phyloP scores from a whole-genome alignment of 805 yeast genomes.

The Priceomyces castillae region DNA sequence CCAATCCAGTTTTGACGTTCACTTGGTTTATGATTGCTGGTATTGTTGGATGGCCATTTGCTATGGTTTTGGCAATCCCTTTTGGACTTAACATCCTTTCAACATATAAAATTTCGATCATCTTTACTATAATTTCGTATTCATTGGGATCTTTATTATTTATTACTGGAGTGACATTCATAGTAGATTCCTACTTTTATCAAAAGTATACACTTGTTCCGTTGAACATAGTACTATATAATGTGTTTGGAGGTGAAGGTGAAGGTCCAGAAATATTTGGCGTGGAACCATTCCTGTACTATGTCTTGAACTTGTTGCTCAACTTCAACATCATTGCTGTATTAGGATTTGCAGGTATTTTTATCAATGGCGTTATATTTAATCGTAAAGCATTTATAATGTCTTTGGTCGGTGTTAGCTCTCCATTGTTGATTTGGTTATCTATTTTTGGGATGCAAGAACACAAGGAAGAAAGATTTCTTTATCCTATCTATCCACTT shows the following conservation, averaged over 20 bases:
- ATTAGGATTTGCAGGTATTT: constrained; percentile 40
- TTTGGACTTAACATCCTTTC: constrained; percentile 38
- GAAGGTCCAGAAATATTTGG: constrained; percentile 93
- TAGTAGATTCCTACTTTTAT: constrained; percentile 63
- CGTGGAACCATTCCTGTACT: constrained; percentile 73
- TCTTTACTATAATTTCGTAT: constrained; percentile 3
- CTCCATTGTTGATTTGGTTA: constrained; percentile 66
- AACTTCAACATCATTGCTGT: constrained; percentile 64
- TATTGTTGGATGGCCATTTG: constrained; percentile 89
- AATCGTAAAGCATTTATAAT: constrained; percentile 8
- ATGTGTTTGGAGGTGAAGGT: constrained; percentile 64
- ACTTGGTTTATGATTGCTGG: constrained; percentile 63
- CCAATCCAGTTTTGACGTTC: constrained; percentile 24
- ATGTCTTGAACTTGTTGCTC: constrained; percentile 61
- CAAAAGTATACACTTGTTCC: constrained; percentile 66
- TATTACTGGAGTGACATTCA: constrained; percentile 25
- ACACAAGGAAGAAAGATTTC: constrained; percentile 89
- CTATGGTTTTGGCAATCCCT: constrained; percentile 62
- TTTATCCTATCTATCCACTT: constrained; percentile 80
- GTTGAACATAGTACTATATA: constrained; percentile 76
- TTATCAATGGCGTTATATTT: constrained; percentile 20
- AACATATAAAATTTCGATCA: constrained; percentile 4
- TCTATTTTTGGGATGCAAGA: constrained; percentile 69
- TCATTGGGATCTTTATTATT: constrained; percentile 11
- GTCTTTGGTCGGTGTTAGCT: constrained; percentile 14